These are phyloP conservation scores for Verticillium longisporum DNA, from an alignment of 2,329 filamentous ascomycete species.

Conservation along the genomic window DNA sequence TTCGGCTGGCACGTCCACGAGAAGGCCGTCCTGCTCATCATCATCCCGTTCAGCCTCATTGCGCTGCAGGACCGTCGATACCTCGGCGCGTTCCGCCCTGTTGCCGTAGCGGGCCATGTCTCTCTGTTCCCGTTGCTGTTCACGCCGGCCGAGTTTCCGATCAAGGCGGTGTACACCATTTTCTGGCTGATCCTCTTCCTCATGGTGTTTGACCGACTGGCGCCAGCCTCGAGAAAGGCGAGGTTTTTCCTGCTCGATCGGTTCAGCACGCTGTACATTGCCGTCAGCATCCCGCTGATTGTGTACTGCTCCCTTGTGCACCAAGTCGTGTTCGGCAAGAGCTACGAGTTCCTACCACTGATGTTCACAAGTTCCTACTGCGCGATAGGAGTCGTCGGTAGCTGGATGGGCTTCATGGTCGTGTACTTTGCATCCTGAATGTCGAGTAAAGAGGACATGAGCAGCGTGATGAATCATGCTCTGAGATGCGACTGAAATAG, in stretches of 20 bases:
- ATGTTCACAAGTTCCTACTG: constrained; percentile 98
- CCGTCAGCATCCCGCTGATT: constrained; percentile 81
- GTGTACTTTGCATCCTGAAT: constrained; percentile 64
- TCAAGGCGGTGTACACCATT: constrained; percentile 90
- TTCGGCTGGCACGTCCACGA: constrained; percentile 99
- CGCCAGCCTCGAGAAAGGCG: constrained; percentile 72
- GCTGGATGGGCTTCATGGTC: constrained; percentile 90
- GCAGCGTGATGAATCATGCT: background rate
- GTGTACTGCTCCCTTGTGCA: constrained; percentile 83
- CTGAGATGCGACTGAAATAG: background rate
- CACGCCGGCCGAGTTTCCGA: constrained; percentile 83
- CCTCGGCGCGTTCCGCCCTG: constrained; percentile 81
- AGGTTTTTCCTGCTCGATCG: constrained; percentile 87
- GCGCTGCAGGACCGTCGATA: constrained; percentile 86
- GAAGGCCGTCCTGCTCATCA: constrained; percentile 89
- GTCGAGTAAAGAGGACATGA: background rate
- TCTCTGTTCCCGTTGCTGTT: constrained; percentile 93
- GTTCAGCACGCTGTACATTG: constrained; percentile 84
- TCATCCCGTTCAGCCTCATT: constrained; percentile 90
- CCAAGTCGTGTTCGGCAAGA: constrained; percentile 71
- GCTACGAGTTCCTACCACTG: constrained; percentile 82
- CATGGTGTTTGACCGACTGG: constrained; percentile 77
- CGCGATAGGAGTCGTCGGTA: constrained; percentile 88
- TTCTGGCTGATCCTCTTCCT: constrained; percentile 87
- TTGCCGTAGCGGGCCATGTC: constrained; percentile 90